phyloP scores from a whole-genome alignment of 2,329 filamentous ascomycete species.

The Epichloe brachyelytri region DNA sequence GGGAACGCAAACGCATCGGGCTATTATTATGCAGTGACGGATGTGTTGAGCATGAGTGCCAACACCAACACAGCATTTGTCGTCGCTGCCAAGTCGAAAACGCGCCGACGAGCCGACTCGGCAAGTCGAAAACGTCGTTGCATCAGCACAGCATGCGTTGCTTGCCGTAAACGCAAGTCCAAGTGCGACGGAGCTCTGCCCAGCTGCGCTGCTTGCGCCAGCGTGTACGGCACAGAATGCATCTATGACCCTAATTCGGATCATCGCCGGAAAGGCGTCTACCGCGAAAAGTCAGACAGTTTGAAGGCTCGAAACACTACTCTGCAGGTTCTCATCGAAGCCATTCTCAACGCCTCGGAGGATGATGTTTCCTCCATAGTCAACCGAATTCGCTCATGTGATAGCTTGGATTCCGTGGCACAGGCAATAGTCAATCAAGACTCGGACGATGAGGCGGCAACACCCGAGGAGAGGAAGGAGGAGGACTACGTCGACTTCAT shows the following conservation, averaged over 20 bases:
- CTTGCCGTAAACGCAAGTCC: conserved; percentile 65
- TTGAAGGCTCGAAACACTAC: conserved; percentile 80
- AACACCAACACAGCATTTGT: conserved; percentile 7
- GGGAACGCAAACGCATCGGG: not conserved
- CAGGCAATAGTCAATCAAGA: conserved; percentile 38
- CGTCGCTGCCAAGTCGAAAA: conserved; percentile 31
- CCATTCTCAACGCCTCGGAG: conserved; percentile 81
- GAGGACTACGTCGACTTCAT: conserved; percentile 27
- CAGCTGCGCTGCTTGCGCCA: conserved; percentile 89
- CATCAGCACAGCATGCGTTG: conserved; percentile 74
- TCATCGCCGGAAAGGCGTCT: conserved; percentile 90
- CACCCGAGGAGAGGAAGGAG: conserved; percentile 24
- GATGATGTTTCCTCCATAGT: conserved; percentile 74
- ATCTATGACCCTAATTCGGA: conserved; percentile 95
- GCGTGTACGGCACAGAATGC: conserved; percentile 82
- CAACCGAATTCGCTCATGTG: conserved; percentile 76
- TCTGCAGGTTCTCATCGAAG: conserved; percentile 82
- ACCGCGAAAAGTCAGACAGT: conserved; percentile 83
- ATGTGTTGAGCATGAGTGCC: not conserved
- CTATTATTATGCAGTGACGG: not conserved
- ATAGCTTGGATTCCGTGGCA: conserved; percentile 47
- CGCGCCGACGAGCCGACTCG: conserved; percentile 34
- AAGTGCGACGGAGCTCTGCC: conserved; percentile 89
- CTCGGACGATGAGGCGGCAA: conserved; percentile 9
- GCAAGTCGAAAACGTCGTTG: conserved; percentile 56